Conservation (phyloP, 345 rosid species). For the Heritiera fomes region DNA sequence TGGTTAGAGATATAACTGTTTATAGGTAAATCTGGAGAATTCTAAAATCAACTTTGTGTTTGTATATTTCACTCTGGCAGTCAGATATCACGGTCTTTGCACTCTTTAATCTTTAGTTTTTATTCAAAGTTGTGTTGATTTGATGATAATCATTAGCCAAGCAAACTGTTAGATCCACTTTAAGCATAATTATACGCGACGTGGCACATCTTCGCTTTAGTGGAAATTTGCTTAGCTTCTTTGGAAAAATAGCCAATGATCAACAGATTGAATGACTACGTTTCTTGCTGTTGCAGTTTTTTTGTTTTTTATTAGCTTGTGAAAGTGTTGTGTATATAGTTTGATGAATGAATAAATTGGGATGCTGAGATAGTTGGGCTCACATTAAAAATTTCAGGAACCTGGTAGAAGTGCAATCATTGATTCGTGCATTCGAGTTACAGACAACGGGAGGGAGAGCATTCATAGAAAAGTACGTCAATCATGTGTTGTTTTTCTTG, state of each 20-base stretch:
- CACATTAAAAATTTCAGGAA: slow-evolving; percentile 37
- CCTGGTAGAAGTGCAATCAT: slow-evolving; percentile 77
- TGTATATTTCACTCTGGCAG: neutral
- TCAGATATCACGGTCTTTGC: neutral
- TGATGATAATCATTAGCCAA: slow-evolving; percentile 1
- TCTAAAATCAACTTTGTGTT: neutral
- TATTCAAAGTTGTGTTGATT: neutral
- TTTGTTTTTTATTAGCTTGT: neutral
- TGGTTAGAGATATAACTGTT: neutral
- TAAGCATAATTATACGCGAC: neutral
- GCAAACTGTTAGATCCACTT: neutral
- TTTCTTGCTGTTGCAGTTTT: neutral
- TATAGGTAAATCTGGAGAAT: neutral
- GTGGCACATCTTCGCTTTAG: neutral
- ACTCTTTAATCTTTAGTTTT: neutral
- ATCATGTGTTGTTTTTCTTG: slow-evolving; percentile 1
- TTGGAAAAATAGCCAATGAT: neutral
- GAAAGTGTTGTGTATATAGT: neutral
- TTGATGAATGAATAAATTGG: neutral
- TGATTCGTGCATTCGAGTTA: slow-evolving; percentile 84
- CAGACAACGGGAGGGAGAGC: slow-evolving; percentile 90
- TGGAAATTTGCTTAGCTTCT: neutral
- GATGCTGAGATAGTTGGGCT: neutral
- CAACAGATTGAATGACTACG: neutral
- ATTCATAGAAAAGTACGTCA: slow-evolving; percentile 80